Evolutionary conservation across 768 basidiomycete genomes (phyloP).

Genomic region (Amanita fuliginea): DNA sequence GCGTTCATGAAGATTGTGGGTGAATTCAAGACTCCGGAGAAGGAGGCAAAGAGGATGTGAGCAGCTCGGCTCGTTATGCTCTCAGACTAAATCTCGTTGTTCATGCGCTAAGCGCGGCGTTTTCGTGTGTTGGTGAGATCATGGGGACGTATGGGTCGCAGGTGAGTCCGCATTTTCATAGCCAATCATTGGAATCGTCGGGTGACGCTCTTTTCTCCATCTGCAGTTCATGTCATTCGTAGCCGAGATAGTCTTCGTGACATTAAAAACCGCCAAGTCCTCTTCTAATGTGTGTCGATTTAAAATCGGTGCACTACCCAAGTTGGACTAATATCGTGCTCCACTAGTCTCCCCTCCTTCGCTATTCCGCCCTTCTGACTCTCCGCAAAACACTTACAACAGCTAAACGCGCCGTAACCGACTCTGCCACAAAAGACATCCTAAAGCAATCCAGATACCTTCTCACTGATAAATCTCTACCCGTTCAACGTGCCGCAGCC

Average conservation of each 20-base stretch:
- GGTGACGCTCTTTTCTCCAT: not conserved
- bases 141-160: constrained; percentile 81
- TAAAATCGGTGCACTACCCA: not conserved
- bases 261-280: constrained; percentile 55
- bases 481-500: constrained; percentile 77
- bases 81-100: not conserved
- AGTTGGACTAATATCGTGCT: constrained; percentile 1
- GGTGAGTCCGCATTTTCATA: constrained; percentile 31
- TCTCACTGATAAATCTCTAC: constrained; percentile 71
- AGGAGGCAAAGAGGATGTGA: constrained; percentile 58
- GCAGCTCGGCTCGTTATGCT: constrained; percentile 14
- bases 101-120: constrained; percentile 48
- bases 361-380: constrained; percentile 69
- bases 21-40: constrained; percentile 59
- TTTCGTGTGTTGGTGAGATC: constrained; percentile 81
- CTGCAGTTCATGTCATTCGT: constrained; percentile 89
- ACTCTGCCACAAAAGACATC: constrained; percentile 68
- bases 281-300: constrained; percentile 50
- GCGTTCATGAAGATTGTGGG: constrained; percentile 61
- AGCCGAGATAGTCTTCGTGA: constrained; percentile 63
- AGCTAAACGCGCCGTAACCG: constrained; percentile 78
- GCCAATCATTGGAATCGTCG: not conserved
- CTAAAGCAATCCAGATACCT: constrained; percentile 71
- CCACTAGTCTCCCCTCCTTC: constrained; percentile 68
- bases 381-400: constrained; percentile 71